phyloP scores from a whole-genome alignment of 2,329 filamentous ascomycete genomes.

The Pyricularia sp. region DNA sequence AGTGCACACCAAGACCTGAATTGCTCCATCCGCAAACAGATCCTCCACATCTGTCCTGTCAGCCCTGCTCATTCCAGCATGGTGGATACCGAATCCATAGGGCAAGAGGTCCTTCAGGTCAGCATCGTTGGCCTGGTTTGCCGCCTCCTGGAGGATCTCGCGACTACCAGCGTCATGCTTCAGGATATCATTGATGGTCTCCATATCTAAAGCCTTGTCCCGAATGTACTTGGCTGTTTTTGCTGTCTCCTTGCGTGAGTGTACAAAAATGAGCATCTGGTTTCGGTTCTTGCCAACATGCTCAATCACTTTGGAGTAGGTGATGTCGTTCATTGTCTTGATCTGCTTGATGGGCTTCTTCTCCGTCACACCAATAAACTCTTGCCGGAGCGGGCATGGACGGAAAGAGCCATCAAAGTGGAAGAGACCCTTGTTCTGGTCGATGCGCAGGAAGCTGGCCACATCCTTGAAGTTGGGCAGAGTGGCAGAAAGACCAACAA shows the following conservation, averaged over 20 bases:
- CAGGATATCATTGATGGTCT: slow-evolving; percentile 93
- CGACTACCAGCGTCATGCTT: slow-evolving; percentile 86
- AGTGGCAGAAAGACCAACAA: slow-evolving; percentile 89
- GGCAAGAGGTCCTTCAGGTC: slow-evolving; percentile 91
- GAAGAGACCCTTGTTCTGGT: slow-evolving; percentile 77
- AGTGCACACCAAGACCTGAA: slow-evolving; percentile 94
- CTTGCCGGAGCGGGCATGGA: slow-evolving; percentile 89
- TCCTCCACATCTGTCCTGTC: slow-evolving; percentile 94
- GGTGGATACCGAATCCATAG: slow-evolving; percentile 96
- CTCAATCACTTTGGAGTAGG: slow-evolving; percentile 94
- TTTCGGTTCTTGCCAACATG: slow-evolving; percentile 89
- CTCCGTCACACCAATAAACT: slow-evolving; percentile 95
- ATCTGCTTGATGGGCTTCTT: slow-evolving; percentile 98
- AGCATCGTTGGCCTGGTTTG: slow-evolving; percentile 70
- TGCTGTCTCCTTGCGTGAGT: slow-evolving; percentile 94
- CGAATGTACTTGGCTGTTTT: slow-evolving; percentile 95
- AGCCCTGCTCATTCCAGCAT: slow-evolving; percentile 92
- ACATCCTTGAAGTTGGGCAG: slow-evolving; percentile 96
- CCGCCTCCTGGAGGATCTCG: slow-evolving; percentile 79
- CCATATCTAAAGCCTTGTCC: slow-evolving; percentile 93
- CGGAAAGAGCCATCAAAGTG: slow-evolving; percentile 93
- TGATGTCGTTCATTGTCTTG: slow-evolving; percentile 99
- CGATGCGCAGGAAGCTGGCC: slow-evolving; percentile 86
- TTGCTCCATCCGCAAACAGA: slow-evolving; percentile 80
- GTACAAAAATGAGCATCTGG: slow-evolving; percentile 98